Evolutionary conservation across 2,329 filamentous ascomycete genomes (phyloP).

Genomic region (Claviceps arundinis): DNA sequence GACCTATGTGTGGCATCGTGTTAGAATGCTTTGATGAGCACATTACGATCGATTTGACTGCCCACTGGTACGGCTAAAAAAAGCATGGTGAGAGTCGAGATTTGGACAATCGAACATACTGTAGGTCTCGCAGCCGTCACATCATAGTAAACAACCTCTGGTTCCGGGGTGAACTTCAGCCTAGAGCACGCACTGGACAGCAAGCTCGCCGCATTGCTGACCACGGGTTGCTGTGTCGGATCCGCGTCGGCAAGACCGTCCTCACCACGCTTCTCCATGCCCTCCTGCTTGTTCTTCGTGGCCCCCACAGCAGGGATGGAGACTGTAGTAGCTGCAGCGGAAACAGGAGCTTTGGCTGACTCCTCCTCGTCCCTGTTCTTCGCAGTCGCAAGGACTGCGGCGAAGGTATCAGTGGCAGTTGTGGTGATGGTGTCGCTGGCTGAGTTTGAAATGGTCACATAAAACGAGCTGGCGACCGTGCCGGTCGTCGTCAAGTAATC

Average conservation of each 20-base stretch:
- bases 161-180: neutral
- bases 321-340: no score
- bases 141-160: neutral
- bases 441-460: neutral
- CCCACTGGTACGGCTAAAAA: neutral
- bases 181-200: neutral
- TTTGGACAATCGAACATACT: neutral
- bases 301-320: no score
- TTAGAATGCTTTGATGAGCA: neutral
- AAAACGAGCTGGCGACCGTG: neutral
- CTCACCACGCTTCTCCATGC: neutral
- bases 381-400: neutral
- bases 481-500: neutral
- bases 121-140: neutral
- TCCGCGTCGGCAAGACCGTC: neutral
- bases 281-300: neutral
- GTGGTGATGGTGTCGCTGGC: neutral
- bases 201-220: neutral
- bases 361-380: neutral
- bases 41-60: no score
- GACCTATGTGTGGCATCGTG: neutral
- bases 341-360: no score
- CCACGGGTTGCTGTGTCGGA: neutral
- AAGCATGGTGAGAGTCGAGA: neutral
- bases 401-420: neutral